Conservation (phyloP, 176 grass and related monocot genomes). For the Bromus sterilis region DNA sequence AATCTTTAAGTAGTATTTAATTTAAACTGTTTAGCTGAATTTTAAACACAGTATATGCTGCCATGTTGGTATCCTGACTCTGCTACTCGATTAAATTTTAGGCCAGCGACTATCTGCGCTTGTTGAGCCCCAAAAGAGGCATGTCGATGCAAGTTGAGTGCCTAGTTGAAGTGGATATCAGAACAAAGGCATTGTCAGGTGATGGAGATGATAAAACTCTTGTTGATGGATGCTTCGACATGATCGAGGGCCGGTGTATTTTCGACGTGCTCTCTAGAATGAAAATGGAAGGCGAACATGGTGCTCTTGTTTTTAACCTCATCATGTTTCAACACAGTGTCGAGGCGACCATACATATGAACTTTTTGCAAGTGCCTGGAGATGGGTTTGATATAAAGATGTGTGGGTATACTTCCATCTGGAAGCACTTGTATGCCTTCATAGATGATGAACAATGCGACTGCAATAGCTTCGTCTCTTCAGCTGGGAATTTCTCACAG, state of each 20-base stretch:
- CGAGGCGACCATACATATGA: not conserved
- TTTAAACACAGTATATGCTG: not conserved
- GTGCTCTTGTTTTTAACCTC: not conserved
- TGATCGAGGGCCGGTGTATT: not conserved
- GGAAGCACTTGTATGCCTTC: not conserved
- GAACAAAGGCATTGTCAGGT: not conserved
- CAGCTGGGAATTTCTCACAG: not conserved
- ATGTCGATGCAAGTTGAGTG: slow-evolving; percentile 1
- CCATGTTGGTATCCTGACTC: not conserved
- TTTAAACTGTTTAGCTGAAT: not conserved
- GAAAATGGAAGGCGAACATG: not conserved
- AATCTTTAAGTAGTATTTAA: not conserved
- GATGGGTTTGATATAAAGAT: not conserved
- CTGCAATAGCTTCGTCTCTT: not conserved
- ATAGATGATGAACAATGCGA: not conserved
- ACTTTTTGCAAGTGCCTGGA: not conserved
- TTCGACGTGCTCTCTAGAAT: not conserved
- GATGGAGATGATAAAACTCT: not conserved
- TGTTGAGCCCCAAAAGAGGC: not conserved
- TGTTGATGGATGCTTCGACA: not conserved
- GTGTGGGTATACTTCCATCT: not conserved
- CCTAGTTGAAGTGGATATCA: slow-evolving; percentile 5
- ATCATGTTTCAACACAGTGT: not conserved
- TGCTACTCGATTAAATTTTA: not conserved
- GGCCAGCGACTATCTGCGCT: not conserved